phyloP scores from a whole-genome alignment of 2,329 filamentous ascomycete genomes.

The Monosporascus sp. region DNA sequence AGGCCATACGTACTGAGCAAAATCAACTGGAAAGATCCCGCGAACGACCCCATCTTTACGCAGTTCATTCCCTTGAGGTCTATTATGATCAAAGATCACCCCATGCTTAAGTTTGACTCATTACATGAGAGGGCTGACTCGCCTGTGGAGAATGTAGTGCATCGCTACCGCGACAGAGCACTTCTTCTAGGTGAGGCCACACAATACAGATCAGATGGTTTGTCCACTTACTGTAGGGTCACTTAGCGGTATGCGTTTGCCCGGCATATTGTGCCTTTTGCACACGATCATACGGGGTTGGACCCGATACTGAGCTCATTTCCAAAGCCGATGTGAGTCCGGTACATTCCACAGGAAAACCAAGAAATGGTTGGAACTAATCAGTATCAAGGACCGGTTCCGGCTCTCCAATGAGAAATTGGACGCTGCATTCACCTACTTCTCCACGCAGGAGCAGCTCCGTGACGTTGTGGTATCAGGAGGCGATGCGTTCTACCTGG shows the following conservation, averaged over 20 bases:
- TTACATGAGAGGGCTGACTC: conserved; percentile 53
- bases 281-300: conserved; percentile 56
- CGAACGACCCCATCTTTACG: conserved; percentile 53
- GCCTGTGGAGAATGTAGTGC: conserved; percentile 52
- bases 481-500: conserved; percentile 55
- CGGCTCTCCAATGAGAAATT: conserved; percentile 40
- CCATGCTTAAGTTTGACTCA: conserved; percentile 49
- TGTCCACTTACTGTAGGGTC: conserved; percentile 11
- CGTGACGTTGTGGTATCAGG: conserved; percentile 59
- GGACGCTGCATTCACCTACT: conserved; percentile 52
- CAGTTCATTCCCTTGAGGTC: conserved; percentile 57
- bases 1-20: conserved; percentile 54
- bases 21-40: conserved; percentile 54
- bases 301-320: conserved; percentile 47
- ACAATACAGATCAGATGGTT: neutral
- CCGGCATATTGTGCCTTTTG: conserved; percentile 60
- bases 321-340: conserved; percentile 22
- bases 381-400: conserved; percentile 25
- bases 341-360: neutral
- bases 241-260: conserved; percentile 52
- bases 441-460: conserved; percentile 43
- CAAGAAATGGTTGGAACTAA: neutral
- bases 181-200: conserved; percentile 51
- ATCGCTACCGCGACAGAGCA: conserved; percentile 60
- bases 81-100: conserved; percentile 47